phyloP scores from a whole-genome alignment of 2,329 filamentous ascomycete genomes.

The Epichloe sibirici region DNA sequence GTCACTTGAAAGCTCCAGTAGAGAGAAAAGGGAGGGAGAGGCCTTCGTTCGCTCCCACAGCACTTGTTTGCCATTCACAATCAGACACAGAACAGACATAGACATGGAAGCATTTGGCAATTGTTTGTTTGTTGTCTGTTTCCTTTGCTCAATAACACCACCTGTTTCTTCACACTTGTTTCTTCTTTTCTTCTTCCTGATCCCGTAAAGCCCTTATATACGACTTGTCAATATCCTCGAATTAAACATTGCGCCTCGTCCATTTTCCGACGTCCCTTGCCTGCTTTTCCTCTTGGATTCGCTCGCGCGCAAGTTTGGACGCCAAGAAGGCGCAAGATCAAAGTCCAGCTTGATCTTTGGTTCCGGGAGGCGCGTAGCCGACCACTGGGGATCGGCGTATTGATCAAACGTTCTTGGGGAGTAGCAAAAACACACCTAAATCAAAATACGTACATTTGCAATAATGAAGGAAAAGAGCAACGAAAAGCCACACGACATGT shows the following conservation, averaged over 20 bases:
- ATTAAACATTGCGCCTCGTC: constrained; percentile 6
- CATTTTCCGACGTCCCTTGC: constrained; percentile 5
- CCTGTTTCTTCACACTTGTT: background rate
- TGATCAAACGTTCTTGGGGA: background rate
- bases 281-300: background rate
- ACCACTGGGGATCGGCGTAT: background rate
- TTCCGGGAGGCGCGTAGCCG: background rate
- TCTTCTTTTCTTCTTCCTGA: background rate
- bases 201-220: constrained; percentile 3
- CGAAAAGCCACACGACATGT: constrained; percentile 6
- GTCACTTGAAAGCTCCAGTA: no score
- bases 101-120: background rate
- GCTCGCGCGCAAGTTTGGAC: constrained; percentile 7
- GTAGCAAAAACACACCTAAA: constrained; percentile 3
- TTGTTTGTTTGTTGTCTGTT: background rate
- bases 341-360: constrained; percentile 17
- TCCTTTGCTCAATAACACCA: constrained; percentile 1
- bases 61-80: no score
- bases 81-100: background rate
- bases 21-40: no score
- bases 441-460: background rate
- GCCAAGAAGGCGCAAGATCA: constrained; percentile 16
- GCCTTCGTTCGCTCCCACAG: no score
- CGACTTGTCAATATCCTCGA: constrained; percentile 5
- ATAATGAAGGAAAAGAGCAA: constrained; percentile 6